phyloP scores from a whole-genome alignment of 2,329 filamentous ascomycete genomes.

The Penicillium sp. region DNA sequence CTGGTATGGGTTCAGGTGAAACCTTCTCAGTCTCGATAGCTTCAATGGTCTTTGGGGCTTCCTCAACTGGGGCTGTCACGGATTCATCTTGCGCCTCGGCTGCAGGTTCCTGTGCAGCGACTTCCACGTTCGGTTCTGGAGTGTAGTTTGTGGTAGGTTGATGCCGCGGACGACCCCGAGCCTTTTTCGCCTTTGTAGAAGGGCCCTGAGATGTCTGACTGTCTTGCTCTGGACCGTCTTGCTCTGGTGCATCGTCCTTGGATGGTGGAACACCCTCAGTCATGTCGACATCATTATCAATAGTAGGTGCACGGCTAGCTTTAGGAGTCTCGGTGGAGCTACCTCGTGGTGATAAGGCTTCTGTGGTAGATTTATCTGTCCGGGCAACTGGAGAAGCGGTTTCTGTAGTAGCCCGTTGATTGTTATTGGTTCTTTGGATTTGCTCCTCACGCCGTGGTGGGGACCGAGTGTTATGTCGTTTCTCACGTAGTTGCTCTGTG shows the following conservation, averaged over 20 bases:
- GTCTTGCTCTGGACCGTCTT: background rate
- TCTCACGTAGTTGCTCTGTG: background rate
- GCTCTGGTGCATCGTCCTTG: background rate
- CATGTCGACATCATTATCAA: background rate
- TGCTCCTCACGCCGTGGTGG: background rate
- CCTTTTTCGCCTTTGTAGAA: background rate
- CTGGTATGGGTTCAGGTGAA: background rate
- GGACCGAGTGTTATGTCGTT: slow-evolving; percentile 7
- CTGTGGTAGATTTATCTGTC: background rate
- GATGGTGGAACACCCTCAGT: background rate
- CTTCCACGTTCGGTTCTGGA: background rate
- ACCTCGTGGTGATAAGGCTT: background rate
- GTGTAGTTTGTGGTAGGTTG: background rate
- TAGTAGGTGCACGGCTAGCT: background rate
- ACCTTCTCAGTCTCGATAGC: background rate
- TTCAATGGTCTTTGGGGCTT: slow-evolving; percentile 2
- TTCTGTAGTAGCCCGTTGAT: background rate
- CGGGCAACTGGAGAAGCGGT: background rate
- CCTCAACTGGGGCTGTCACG: background rate
- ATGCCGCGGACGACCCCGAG: background rate
- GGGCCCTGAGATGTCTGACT: background rate
- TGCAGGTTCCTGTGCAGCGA: background rate
- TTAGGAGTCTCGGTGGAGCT: background rate
- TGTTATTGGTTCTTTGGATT: background rate
- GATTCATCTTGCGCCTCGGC: background rate